phyloP scores from a whole-genome alignment of 1,284 basidiomycete species.

The Marasmius fiardii region DNA sequence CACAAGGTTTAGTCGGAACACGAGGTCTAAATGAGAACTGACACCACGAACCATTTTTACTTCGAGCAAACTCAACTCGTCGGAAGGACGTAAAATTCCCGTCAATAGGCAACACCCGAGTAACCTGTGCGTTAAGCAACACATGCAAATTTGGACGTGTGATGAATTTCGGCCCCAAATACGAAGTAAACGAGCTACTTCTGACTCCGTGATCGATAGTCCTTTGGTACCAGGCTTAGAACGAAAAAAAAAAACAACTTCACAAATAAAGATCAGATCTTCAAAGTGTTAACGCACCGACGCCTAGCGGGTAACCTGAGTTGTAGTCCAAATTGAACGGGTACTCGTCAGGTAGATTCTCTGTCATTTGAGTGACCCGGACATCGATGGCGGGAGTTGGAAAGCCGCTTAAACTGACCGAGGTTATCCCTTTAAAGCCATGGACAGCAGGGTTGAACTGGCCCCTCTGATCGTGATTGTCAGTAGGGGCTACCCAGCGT shows the following conservation, averaged over 20 bases:
- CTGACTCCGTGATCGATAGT: background rate
- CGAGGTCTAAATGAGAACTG: background rate
- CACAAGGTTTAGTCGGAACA: too few relatives aligned
- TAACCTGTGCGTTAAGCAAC: background rate
- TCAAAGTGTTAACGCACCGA: background rate
- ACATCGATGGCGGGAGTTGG: background rate
- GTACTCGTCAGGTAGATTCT: background rate
- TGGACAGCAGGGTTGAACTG: slow-evolving; percentile 16
- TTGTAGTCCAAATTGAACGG: background rate
- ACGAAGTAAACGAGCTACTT: background rate
- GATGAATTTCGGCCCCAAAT: background rate
- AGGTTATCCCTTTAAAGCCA: slow-evolving; percentile 14
- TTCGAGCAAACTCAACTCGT: background rate
- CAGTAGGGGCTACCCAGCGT: slow-evolving; percentile 8
- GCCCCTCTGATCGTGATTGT: slow-evolving; percentile 14
- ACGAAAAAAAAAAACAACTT: too few relatives aligned
- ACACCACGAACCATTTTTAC: background rate
- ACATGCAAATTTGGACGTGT: background rate
- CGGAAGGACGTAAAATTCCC: background rate
- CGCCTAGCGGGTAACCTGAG: background rate
- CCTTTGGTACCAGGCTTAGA: background rate
- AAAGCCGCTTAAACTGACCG: slow-evolving; percentile 18
- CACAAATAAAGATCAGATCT: background rate
- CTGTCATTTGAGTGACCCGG: background rate
- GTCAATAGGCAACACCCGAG: background rate